Conservation (phyloP, 192 early-diverging fungal species). For the Coemansia sp. region DNA sequence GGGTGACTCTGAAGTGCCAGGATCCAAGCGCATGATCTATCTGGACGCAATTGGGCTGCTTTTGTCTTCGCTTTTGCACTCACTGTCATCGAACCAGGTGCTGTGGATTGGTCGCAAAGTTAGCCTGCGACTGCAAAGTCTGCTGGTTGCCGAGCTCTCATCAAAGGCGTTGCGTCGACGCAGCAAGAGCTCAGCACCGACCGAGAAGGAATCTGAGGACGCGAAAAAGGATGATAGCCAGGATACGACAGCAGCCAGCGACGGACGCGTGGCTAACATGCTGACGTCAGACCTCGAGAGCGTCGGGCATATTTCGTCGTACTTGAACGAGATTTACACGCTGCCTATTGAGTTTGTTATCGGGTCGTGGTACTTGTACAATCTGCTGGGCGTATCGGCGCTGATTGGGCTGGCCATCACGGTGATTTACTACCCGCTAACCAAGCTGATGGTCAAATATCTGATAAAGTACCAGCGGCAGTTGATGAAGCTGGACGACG, state of each 20-base stretch:
- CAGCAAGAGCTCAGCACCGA: constrained; percentile 47
- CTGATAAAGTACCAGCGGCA: constrained; percentile 57
- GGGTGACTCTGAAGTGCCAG: background rate
- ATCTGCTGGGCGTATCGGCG: constrained; percentile 78
- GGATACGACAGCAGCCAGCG: constrained; percentile 44
- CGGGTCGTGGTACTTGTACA: constrained; percentile 69
- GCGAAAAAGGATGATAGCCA: constrained; percentile 28
- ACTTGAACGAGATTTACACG: constrained; percentile 63
- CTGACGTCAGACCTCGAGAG: constrained; percentile 72
- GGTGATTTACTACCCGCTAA: constrained; percentile 62
- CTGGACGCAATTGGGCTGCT: constrained; percentile 67
- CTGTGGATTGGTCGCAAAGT: constrained; percentile 70
- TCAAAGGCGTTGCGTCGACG: constrained; percentile 63
- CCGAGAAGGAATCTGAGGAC: constrained; percentile 16
- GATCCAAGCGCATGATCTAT: constrained; percentile 16
- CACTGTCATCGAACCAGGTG: constrained; percentile 60
- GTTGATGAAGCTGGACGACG: constrained; percentile 65
- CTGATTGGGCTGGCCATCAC: constrained; percentile 76
- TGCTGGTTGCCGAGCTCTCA: constrained; percentile 69
- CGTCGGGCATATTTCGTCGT: constrained; percentile 60
- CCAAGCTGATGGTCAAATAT: constrained; percentile 56
- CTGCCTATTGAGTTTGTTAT: constrained; percentile 67
- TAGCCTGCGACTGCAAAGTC: constrained; percentile 60
- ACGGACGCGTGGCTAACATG: constrained; percentile 69
- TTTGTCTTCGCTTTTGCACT: constrained; percentile 49